Conservation (phyloP, 768 basidiomycete species). For the Russula earlei region DNA sequence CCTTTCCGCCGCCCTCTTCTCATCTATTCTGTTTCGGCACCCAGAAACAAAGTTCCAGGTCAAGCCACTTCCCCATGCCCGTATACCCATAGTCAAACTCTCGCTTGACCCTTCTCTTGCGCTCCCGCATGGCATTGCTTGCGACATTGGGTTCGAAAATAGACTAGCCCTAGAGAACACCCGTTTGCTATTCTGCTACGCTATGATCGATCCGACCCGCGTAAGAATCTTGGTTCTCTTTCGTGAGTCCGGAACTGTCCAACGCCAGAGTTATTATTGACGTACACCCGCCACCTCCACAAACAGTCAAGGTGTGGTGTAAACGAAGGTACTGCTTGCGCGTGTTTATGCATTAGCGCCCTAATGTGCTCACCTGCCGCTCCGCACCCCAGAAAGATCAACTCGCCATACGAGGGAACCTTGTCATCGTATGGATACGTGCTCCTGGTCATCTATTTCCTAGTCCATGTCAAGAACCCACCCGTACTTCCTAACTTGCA, state of each 20-base stretch:
- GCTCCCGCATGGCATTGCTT: slow-evolving; percentile 81
- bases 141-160: slow-evolving; percentile 98
- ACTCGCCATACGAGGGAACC: slow-evolving; percentile 95
- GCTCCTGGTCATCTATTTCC: slow-evolving; percentile 94
- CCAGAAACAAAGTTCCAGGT: slow-evolving; percentile 93
- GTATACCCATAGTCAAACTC: slow-evolving; percentile 98
- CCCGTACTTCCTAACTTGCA: slow-evolving; percentile 94
- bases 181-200: slow-evolving; percentile 90
- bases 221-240: slow-evolving; percentile 93
- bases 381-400: slow-evolving; percentile 70
- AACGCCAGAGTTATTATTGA: slow-evolving; percentile 2
- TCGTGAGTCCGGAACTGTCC: slow-evolving; percentile 50
- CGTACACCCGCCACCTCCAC: neutral
- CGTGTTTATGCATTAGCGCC: slow-evolving; percentile 15
- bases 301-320: slow-evolving; percentile 94
- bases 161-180: slow-evolving; percentile 96
- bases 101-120: slow-evolving; percentile 81
- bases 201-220: slow-evolving; percentile 90
- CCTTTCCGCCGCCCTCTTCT: neutral
- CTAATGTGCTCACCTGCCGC: neutral
- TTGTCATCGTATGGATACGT: slow-evolving; percentile 97
- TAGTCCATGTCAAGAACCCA: slow-evolving; percentile 95
- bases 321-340: slow-evolving; percentile 60
- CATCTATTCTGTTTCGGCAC: slow-evolving; percentile 12
- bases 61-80: slow-evolving; percentile 91